A percentile compares a stretch with the other conserved stretches of the same genome.
Evolutionary conservation across 2,329 filamentous ascomycete genomes (phyloP).

Genomic region (Talaromyces sp.): DNA sequence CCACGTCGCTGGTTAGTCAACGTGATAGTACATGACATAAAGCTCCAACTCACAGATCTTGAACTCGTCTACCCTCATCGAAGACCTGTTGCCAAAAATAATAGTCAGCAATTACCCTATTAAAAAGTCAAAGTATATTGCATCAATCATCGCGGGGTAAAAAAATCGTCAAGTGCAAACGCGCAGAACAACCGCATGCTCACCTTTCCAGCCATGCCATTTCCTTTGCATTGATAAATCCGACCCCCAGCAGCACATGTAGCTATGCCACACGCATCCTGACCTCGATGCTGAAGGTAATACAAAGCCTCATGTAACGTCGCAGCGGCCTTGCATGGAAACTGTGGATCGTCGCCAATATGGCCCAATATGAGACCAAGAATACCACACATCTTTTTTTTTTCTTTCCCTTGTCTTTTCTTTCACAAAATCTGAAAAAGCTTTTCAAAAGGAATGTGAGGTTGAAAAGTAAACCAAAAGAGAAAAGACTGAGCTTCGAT

Average conservation of each 20-base stretch:
- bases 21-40: not conserved
- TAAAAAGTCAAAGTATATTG: not conserved
- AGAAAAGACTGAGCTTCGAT: not conserved
- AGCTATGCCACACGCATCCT: constrained; percentile 84
- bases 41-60: constrained; percentile 47
- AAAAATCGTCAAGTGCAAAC: not conserved
- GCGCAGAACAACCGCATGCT: not conserved
- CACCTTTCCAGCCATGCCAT: constrained; percentile 79
- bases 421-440: no score
- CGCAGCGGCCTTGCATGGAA: constrained; percentile 39
- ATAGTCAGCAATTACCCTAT: not conserved
- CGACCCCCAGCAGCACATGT: constrained; percentile 68
- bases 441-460: not conserved
- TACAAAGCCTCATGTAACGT: constrained; percentile 68
- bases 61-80: constrained; percentile 66
- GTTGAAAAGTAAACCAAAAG: not conserved
- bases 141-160: not conserved
- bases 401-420: no score
- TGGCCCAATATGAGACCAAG: constrained; percentile 57
- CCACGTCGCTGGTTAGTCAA: not conserved
- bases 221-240: constrained; percentile 85
- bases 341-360: constrained; percentile 34
- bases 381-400: constrained; percentile 54
- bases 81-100: constrained; percentile 40
- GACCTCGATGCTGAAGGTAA: constrained; percentile 68